Percentiles rank a stretch among this genome's conserved stretches.
Conservation (phyloP, 2,329 filamentous ascomycete species). For the Talaromyces funiculosus region DNA sequence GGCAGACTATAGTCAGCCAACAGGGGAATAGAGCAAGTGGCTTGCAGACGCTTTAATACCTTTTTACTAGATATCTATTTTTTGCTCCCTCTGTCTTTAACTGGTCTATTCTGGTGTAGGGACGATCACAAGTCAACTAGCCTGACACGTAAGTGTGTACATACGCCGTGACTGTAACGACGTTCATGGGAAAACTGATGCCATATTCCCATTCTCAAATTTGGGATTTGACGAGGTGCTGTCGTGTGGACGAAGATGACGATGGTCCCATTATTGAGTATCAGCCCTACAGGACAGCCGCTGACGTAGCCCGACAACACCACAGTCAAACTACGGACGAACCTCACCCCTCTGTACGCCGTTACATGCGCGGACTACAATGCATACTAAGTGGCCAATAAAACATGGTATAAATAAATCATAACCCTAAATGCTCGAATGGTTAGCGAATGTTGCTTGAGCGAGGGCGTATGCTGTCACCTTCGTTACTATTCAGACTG, state of each 20-base stretch:
- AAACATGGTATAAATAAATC: no score
- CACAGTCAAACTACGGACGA: not conserved
- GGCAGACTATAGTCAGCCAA: not conserved
- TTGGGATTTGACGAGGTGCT: no score
- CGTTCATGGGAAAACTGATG: not conserved
- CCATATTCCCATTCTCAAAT: not conserved
- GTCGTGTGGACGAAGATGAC: not conserved
- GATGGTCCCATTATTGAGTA: not conserved
- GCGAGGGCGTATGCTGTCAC: no score
- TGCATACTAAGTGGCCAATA: no score
- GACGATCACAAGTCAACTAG: not conserved
- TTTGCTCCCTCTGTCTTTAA: no score
- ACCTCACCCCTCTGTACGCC: no score
- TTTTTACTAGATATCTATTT: not conserved
- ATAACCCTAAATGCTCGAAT: no score
- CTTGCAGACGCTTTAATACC: constrained; percentile 10
- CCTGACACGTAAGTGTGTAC: not conserved
- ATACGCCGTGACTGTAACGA: not conserved
- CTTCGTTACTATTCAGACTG: no score
- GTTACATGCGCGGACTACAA: no score
- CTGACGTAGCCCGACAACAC: not conserved
- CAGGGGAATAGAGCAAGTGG: not conserved
- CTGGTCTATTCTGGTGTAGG: not conserved
- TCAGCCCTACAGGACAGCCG: not conserved
- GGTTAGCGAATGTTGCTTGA: no score